Percentiles rank a stretch among this genome's conserved stretches.
phyloP scores from a whole-genome alignment of 2,329 filamentous ascomycete species.

The Ceratocystiopsis minuta region DNA sequence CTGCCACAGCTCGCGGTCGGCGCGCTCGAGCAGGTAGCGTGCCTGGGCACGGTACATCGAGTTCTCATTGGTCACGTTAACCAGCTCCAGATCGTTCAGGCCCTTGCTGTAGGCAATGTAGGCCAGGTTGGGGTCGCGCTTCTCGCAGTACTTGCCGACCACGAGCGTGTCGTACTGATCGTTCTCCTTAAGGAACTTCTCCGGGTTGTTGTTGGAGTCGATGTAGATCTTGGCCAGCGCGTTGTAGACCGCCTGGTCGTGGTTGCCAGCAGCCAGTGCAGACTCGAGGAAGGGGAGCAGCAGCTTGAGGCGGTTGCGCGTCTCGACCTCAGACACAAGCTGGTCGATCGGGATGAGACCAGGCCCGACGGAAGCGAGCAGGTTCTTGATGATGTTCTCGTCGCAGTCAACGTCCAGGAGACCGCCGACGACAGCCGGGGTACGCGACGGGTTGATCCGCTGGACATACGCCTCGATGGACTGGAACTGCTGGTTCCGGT shows the following conservation, averaged over 20 bases:
- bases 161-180: constrained; percentile 84
- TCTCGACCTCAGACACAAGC: constrained; percentile 86
- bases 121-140: constrained; percentile 87
- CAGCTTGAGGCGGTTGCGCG: constrained; percentile 85
- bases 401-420: constrained; percentile 94
- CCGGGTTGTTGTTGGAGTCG: constrained; percentile 93
- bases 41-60: constrained; percentile 99
- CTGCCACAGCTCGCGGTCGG: constrained; percentile 77
- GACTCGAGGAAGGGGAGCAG: constrained; percentile 90
- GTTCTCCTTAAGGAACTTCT: constrained; percentile 95
- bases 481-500: constrained; percentile 98
- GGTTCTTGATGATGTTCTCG: constrained; percentile 84
- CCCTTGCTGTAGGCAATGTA: constrained; percentile 94
- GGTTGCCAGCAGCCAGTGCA: constrained; percentile 74
- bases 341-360: constrained; percentile 82
- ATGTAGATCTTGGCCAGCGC: constrained; percentile 99
- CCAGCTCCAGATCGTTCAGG: constrained; percentile 90
- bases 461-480: constrained; percentile 98
- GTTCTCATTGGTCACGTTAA: constrained; percentile 97
- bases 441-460: constrained; percentile 79
- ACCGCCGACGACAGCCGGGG: constrained; percentile 83
- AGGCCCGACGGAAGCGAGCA: constrained; percentile 70
- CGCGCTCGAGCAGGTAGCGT: constrained; percentile 79
- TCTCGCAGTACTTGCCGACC: constrained; percentile 97
- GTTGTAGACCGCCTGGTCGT: constrained; percentile 93